These are phyloP conservation scores for Suhomyces yuchorum DNA, from an alignment of 1,139 yeast genomes.

Conservation along the genomic window DNA sequence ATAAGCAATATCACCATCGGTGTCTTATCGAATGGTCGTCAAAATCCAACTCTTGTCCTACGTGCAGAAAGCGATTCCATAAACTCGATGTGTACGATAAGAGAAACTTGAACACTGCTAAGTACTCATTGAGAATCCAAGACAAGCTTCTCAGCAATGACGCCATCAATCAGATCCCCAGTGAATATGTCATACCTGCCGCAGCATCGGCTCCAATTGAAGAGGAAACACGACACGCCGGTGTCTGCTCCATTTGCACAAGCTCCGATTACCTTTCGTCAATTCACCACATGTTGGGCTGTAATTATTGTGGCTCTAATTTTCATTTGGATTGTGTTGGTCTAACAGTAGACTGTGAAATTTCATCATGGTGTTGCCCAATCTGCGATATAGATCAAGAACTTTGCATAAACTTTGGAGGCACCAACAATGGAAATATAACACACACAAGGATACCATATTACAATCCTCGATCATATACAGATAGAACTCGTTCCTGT, in stretches of 20 bases:
- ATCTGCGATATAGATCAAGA: slow-evolving; percentile 46
- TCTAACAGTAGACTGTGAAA: slow-evolving; percentile 15
- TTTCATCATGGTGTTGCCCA: slow-evolving; percentile 43
- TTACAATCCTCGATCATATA: not conserved
- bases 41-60: slow-evolving; percentile 55
- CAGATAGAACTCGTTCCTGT: not conserved
- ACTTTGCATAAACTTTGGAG: not conserved
- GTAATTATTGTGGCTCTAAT: slow-evolving; percentile 36
- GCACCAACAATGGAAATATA: not conserved
- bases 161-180: slow-evolving; percentile 44
- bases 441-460: not conserved
- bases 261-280: slow-evolving; percentile 34
- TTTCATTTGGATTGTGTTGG: slow-evolving; percentile 45
- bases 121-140: slow-evolving; percentile 24
- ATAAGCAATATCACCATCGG: slow-evolving; percentile 41
- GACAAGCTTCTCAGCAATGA: slow-evolving; percentile 39
- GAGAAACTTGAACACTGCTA: slow-evolving; percentile 7
- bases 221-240: slow-evolving; percentile 12
- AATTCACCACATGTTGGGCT: slow-evolving; percentile 27
- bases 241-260: slow-evolving; percentile 41
- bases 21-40: slow-evolving; percentile 53
- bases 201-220: slow-evolving; percentile 1
- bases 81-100: slow-evolving; percentile 26
- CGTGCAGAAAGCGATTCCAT: slow-evolving; percentile 46
- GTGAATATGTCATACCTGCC: slow-evolving; percentile 36